Base-by-base conservation (phyloP, 345 rosid genomes). In the Trapa bicornis region DNA sequence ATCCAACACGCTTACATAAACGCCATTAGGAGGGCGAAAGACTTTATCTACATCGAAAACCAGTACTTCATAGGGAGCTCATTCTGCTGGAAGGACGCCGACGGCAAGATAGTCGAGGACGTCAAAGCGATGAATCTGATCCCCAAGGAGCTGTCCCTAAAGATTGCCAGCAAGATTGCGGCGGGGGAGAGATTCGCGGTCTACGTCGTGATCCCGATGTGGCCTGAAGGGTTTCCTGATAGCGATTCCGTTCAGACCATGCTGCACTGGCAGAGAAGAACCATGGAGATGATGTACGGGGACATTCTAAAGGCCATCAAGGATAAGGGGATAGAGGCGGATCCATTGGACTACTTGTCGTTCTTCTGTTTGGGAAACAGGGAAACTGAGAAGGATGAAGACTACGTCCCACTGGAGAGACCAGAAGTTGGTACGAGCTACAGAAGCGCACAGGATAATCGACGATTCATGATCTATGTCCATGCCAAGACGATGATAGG, bases 401-500 rank as follows among this genome's bases (percentile, higher is more conserved):
- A 80, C 58, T 80, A 72, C 67, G 83, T 74, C 41, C 83, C 83
- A 11, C 38, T 73, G 29, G 75, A 80, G 61, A 70, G 42, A 57
- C 83, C 83, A 6, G 81, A 73, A 68, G 61, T 74, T 33, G 72
- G 72, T 70, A 63, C 83, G 37, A 72, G 75, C 43, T 77, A 80
- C 70, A 38, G 43, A 0, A 65, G 79, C 71, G 80, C 83, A 17
- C 83, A 80, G 68, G 71, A 67, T 43, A 74, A 75, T 43, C 70
- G 81, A 16, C 79, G 83, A 50, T 80, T 80, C 68, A 80, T 80
- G 83, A 77, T 80, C 35, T 80, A 80, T 35, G 83, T 80, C 53
- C 83, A 80, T 66, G 47, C 83, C 37, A 80, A 80, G 78, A 80
- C 77, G 76, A 80, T 80, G 83, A 80, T 80, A 13, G 83, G 83